Evolutionary conservation across 2,329 filamentous ascomycete species (phyloP), one percentile per base, ranked within the genome.

Genomic region (Atkinsonella texensis): DNA sequence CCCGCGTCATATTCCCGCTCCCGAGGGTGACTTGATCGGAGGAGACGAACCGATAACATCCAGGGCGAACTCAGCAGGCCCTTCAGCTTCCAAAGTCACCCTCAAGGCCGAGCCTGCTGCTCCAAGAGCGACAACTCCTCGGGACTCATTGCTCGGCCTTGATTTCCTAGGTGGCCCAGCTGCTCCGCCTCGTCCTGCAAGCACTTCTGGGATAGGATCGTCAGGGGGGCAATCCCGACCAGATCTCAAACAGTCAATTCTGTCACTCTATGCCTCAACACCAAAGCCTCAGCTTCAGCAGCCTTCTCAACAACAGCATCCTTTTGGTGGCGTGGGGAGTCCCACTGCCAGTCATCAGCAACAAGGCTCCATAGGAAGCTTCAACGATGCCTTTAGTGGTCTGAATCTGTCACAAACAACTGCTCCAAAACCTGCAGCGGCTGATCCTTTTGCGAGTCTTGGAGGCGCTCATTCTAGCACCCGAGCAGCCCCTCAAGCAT

Each of bases 181-280:
- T 38, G 75, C 86, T 10, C 81, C 88, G n/a, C 81, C 83, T 50
- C 80, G 89, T 50, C 87, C 90, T n/a, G 81, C 87, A 6, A 95
- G 88, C 69, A 89, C 88, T 18, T 79, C 84, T 4, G 81, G 84
- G 17, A 79, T 83, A 12, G 71, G 79, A 45, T 75, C 77, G 5
- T 65, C 76, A 3, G 74, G 74, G 17, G 76, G 77, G 12, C 83
- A 87, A 59, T 94, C 89, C 45, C 79, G 93, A 55, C 90, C 91
- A 2, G 93, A 98, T 64, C 74, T 98, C 54, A 98, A 98, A 70
- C 91, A 96, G 68, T 97, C 91, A 2, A 98, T 98, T 54, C 72
- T 98, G 47, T 98, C 93, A 8, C 77, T 98, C 15, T 98, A 98
- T 65, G 89, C 90, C 11, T 86, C 88, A 8, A 81, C 81, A 5